Evolutionary conservation across 2,329 filamentous ascomycete genomes (phyloP).

Genomic region (Paecilomyces sp.): DNA sequence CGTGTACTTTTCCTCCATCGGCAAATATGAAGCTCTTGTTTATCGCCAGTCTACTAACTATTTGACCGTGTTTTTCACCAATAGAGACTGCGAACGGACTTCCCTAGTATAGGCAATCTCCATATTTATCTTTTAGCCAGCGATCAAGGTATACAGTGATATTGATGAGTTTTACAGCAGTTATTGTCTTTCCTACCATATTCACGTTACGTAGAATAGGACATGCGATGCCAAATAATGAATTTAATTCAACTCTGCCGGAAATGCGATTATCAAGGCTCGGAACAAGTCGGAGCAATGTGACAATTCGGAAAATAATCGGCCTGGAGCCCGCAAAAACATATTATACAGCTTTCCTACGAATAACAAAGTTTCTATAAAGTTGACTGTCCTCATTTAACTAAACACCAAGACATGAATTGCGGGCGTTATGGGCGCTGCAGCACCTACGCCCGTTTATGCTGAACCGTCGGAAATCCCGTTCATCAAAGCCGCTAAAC

Average conservation of each 20-base stretch:
- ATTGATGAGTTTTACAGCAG: no score
- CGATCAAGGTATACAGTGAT: no score
- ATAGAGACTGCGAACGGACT: background rate
- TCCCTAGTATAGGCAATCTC: no score
- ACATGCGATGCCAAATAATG: no score
- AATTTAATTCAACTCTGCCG: no score
- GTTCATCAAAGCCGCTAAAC: conserved; percentile 18
- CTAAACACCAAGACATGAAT: background rate
- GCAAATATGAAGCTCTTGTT: background rate
- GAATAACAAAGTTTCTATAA: background rate
- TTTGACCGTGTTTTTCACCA: background rate
- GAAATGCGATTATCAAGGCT: background rate
- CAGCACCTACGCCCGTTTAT: conserved; percentile 14
- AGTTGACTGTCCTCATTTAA: background rate
- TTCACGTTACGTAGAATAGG: background rate
- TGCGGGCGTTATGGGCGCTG: background rate
- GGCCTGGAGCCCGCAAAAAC: background rate
- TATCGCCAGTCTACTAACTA: background rate
- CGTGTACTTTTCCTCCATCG: background rate
- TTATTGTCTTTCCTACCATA: no score
- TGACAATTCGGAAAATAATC: background rate
- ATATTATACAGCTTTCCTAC: background rate
- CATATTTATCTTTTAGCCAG: no score
- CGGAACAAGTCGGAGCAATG: background rate
- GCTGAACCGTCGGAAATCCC: conserved; percentile 15